Conservation (phyloP, 192 early-diverging fungal genomes). For the Rhizoclosmatium sp. region DNA sequence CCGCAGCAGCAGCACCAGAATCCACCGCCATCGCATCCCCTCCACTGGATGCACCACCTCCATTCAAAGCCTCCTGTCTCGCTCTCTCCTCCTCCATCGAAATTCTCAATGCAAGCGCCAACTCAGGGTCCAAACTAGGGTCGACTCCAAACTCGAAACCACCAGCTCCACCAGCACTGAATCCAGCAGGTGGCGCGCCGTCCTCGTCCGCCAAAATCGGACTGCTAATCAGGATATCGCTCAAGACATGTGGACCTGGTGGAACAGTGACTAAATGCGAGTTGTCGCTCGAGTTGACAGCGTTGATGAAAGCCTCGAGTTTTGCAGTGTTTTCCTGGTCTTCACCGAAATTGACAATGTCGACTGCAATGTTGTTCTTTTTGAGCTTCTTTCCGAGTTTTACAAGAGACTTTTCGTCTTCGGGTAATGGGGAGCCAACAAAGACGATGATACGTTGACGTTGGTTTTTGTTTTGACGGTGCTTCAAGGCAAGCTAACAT, state of each 20-base stretch:
- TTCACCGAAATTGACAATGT: slow-evolving; percentile 96
- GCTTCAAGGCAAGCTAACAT: slow-evolving; percentile 86
- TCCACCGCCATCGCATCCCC: slow-evolving; percentile 52
- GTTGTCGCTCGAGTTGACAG: slow-evolving; percentile 93
- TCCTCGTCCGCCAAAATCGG: slow-evolving; percentile 89
- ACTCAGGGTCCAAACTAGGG: slow-evolving; percentile 91
- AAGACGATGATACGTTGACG: slow-evolving; percentile 93
- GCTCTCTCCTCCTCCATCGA: slow-evolving; percentile 96
- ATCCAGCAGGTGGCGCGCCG: slow-evolving; percentile 73
- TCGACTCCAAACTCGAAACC: slow-evolving; percentile 96
- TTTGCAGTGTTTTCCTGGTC: slow-evolving; percentile 86
- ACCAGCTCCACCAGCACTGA: slow-evolving; percentile 64
- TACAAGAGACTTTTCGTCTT: slow-evolving; percentile 81
- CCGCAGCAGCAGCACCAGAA: slow-evolving; percentile 35
- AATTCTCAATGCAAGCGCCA: slow-evolving; percentile 93
- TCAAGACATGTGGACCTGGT: slow-evolving; percentile 92
- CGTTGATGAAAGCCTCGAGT: slow-evolving; percentile 87
- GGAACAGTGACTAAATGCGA: slow-evolving; percentile 92
- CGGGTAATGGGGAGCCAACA: slow-evolving; percentile 85
- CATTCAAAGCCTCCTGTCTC: slow-evolving; percentile 73
- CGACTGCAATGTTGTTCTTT: slow-evolving; percentile 97
- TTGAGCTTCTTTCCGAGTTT: slow-evolving; percentile 95
- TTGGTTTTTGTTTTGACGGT: slow-evolving; percentile 97
- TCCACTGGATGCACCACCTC: slow-evolving; percentile 22
- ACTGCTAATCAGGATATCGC: slow-evolving; percentile 84